phyloP scores from a whole-genome alignment of 2,329 filamentous ascomycete genomes.

The Sarocladium kiliense region DNA sequence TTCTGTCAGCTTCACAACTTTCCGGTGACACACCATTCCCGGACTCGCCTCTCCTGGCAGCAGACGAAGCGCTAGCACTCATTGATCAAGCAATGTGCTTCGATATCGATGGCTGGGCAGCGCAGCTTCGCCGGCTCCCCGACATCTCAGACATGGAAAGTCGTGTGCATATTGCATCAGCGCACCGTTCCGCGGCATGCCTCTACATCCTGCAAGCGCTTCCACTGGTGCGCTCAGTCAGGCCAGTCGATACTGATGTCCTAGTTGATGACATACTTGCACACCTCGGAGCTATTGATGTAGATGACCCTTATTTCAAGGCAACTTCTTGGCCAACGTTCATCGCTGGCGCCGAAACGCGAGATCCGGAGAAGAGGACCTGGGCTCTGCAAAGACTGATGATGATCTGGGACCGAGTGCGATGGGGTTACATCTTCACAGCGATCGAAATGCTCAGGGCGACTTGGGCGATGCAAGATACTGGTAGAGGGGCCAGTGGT shows the following conservation, averaged over 20 bases:
- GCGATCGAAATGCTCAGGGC: constrained; percentile 43
- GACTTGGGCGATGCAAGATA: constrained; percentile 41
- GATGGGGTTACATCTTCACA: constrained; percentile 46
- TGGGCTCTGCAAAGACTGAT: constrained; percentile 47
- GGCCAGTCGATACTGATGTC: constrained; percentile 34
- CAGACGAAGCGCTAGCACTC: constrained; percentile 32
- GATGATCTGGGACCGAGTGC: constrained; percentile 38
- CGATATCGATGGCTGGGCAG: constrained; percentile 37
- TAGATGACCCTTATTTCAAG: constrained; percentile 49
- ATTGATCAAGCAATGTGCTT: constrained; percentile 36
- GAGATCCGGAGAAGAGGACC: constrained; percentile 36
- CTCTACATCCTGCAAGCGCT: constrained; percentile 41
- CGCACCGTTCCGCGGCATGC: constrained; percentile 41
- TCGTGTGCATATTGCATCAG: constrained; percentile 37
- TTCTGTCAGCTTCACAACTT: constrained; percentile 38
- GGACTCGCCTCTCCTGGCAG: constrained; percentile 21
- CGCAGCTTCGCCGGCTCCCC: constrained; percentile 28
- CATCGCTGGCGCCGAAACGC: constrained; percentile 51
- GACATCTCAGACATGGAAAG: constrained; percentile 34
- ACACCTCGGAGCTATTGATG: constrained; percentile 44
- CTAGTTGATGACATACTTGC: constrained; percentile 45
- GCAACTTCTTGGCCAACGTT: constrained; percentile 57
- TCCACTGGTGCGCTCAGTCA: constrained; percentile 29
- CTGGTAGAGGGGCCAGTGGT: constrained; percentile 13
- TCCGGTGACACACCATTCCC: constrained; percentile 25